Evolutionary conservation across 768 basidiomycete genomes (phyloP), one percentile per base, ranked within the genome.

Genomic region (Baorangia bicolor): DNA sequence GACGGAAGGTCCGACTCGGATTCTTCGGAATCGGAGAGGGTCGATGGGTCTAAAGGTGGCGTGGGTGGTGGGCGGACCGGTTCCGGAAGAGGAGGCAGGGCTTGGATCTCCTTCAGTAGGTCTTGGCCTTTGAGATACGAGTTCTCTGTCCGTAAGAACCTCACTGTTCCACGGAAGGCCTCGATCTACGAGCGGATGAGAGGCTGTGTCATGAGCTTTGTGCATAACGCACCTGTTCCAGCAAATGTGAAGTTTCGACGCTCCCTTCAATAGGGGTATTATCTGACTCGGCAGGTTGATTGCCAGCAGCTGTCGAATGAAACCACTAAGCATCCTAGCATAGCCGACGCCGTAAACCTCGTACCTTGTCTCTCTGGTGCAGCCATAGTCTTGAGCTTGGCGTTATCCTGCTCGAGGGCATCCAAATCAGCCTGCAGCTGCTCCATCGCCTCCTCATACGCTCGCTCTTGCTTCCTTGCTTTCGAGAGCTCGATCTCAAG

Each of bases 71-170:
- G 75, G 35, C 71, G 68, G 56, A 77, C 56, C 12, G 79, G 78
- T 46, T 76, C 76, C 5, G 80, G 75, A n/a, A 92, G 81, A 0
- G 77, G 76, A 18, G 89, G 90, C 0, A 98, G 78, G 7, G 84
- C 66, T 59, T 88, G 83, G 52, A 98, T 86, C 62, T 93, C 90
- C 49, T 81, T 80, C 55, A 98, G 83, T 0, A 98, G 81, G 64
- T 95, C 93, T 70, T 93, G 91, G 3, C 94, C 92, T 68, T 90
- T 94, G 73, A 98, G 86, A 68, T 92, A 94, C 3, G 92, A 83
- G 69, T 98, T 98, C 72, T 98, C 95, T 34, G 81, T 86, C 23
- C 95, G 86, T n/a, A 99, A 78, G 83, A 90, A 98, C 20, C 92
- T 85, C 28, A 98, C 85, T 0, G 95, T 91, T 6, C 88, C 87